Evolutionary conservation across 371 early-diverging fungal genomes (phyloP).

Genomic region (Blastocladiella emersonii): DNA sequence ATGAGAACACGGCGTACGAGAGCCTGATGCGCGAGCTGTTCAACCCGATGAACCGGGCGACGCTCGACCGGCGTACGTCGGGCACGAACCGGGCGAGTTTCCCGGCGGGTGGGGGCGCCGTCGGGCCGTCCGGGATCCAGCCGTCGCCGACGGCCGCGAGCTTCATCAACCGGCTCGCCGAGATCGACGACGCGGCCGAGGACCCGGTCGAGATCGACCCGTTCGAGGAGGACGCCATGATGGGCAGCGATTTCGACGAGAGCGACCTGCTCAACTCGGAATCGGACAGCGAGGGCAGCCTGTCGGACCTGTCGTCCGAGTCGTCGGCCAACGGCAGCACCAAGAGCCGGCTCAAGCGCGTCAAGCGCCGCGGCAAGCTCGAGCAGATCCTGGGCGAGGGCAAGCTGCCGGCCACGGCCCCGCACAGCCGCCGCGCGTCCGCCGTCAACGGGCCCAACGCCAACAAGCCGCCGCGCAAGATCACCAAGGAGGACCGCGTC

Average conservation of each 20-base stretch:
- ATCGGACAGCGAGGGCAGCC: neutral
- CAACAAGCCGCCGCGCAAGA: neutral
- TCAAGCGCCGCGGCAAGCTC: slow-evolving; percentile 21
- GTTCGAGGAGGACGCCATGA: neutral
- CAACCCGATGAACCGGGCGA: neutral
- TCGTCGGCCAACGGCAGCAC: neutral
- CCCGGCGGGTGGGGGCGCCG: too few relatives aligned
- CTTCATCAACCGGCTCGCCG: too few relatives aligned
- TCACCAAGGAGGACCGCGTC: neutral
- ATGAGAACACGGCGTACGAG: slow-evolving; percentile 15
- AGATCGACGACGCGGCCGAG: neutral
- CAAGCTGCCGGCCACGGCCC: slow-evolving; percentile 3
- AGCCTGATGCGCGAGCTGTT: neutral
- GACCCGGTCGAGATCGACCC: neutral
- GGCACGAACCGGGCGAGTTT: too few relatives aligned
- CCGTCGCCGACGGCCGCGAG: too few relatives aligned
- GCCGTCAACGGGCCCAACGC: too few relatives aligned
- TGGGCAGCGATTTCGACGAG: neutral
- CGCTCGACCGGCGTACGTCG: too few relatives aligned
- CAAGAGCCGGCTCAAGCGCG: neutral
- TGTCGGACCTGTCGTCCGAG: neutral
- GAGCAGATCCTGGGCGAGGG: slow-evolving; percentile 20
- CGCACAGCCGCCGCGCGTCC: neutral
- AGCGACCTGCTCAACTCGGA: neutral
- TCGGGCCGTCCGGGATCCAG: too few relatives aligned